Evolutionary conservation across 768 basidiomycete species (phyloP).

Genomic region (Suillus decipiens): DNA sequence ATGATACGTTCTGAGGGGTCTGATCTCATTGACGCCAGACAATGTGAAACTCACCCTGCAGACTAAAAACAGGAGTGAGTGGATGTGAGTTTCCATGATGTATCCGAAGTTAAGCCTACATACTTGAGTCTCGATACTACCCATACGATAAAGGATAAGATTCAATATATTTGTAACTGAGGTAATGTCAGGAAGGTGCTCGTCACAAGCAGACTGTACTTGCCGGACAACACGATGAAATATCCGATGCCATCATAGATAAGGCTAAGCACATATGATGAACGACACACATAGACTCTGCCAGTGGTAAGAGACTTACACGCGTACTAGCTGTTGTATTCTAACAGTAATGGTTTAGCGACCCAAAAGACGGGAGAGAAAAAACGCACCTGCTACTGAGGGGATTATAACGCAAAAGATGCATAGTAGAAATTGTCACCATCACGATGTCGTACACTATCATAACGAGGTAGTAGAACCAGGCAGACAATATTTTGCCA

Average conservation of each 20-base stretch:
- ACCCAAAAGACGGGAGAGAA: not conserved
- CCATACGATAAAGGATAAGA: constrained; percentile 47
- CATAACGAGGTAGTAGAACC: constrained; percentile 58
- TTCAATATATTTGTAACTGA: constrained; percentile 55
- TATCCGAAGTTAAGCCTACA: constrained; percentile 21
- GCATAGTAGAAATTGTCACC: constrained; percentile 50
- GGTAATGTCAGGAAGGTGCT: not conserved
- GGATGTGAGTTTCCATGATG: constrained; percentile 10
- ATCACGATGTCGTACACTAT: constrained; percentile 60
- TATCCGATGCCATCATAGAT: constrained; percentile 69
- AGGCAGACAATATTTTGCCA: constrained; percentile 42
- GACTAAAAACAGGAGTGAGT: constrained; percentile 35
- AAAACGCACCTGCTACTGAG: constrained; percentile 27
- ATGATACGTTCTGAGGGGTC: not conserved
- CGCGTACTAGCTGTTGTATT: constrained; percentile 29
- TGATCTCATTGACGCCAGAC: not conserved
- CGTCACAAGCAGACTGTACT: not conserved
- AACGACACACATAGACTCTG: constrained; percentile 11
- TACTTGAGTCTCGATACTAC: constrained; percentile 45
- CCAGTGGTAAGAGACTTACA: constrained; percentile 22
- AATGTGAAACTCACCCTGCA: constrained; percentile 43
- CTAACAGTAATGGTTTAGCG: constrained; percentile 20
- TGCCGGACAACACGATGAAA: constrained; percentile 56
- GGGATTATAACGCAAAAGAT: constrained; percentile 48
- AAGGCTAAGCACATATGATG: constrained; percentile 45